Evolutionary conservation across 2,329 filamentous ascomycete genomes (phyloP).

Genomic region (Pleurostoma richardsiae): DNA sequence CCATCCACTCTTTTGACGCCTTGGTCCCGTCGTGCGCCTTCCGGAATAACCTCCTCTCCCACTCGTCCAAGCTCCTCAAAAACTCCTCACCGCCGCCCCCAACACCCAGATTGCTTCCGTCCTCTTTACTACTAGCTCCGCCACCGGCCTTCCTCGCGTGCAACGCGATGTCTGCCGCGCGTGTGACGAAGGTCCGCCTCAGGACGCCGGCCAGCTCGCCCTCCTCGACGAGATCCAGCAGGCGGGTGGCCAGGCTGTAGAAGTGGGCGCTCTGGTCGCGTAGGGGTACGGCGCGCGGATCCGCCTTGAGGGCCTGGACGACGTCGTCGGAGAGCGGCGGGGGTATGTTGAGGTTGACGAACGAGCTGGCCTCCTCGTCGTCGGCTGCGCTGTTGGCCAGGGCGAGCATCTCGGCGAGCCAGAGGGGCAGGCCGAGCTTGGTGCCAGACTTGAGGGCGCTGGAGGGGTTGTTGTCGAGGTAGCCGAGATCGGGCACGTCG

Average conservation of each 20-base stretch:
- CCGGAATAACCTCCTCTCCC: slow-evolving; percentile 73
- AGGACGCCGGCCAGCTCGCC: slow-evolving; percentile 68
- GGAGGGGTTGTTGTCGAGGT: slow-evolving; percentile 76
- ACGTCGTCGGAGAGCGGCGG: slow-evolving; percentile 72
- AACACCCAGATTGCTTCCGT: slow-evolving; percentile 55
- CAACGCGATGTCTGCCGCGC: slow-evolving; percentile 78
- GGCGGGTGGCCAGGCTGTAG: slow-evolving; percentile 77
- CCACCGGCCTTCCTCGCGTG: slow-evolving; percentile 82
- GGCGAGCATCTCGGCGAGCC: slow-evolving; percentile 92
- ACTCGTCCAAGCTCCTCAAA: slow-evolving; percentile 82
- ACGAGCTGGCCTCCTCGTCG: slow-evolving; percentile 42
- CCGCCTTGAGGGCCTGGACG: slow-evolving; percentile 84
- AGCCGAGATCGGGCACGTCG: slow-evolving; percentile 79
- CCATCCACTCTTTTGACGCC: slow-evolving; percentile 65
- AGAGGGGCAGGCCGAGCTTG: slow-evolving; percentile 78
- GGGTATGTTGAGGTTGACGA: slow-evolving; percentile 79
- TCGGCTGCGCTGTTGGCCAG: slow-evolving; percentile 47
- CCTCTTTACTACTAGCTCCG: slow-evolving; percentile 62
- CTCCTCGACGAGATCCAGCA: slow-evolving; percentile 89
- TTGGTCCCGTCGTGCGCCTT: slow-evolving; percentile 71
- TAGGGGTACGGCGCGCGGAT: slow-evolving; percentile 79
- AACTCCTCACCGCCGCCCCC: slow-evolving; percentile 72
- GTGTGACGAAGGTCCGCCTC: slow-evolving; percentile 71
- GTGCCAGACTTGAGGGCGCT: slow-evolving; percentile 74
- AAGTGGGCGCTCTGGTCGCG: slow-evolving; percentile 82